Base-by-base conservation (phyloP, 176 grass and related monocot genomes). In the Elymus sibiricus region DNA sequence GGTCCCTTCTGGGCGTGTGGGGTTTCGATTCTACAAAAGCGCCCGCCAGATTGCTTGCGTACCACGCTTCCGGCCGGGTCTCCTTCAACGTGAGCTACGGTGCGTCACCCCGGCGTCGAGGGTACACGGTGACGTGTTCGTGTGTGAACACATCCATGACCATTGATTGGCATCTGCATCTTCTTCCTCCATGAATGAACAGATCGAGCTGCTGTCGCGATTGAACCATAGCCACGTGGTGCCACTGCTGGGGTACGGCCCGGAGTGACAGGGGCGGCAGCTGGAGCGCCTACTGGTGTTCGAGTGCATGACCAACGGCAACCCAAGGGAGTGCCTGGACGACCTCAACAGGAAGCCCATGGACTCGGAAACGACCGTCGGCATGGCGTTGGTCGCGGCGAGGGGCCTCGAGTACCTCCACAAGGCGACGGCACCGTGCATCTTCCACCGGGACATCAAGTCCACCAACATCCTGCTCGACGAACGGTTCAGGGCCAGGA, bases 371-470 rank as follows among this genome's bases (percentile, higher is more conserved):
- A 92, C 90, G 22, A 82, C 93, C 5, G 90, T 98, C 16, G 29
- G 82, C 64, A 43, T 98, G 46, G 96, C 96, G 14, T 77, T 95
- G 2, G 93, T 92, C 35, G 90, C 75, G 3, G 96, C 93, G 11
- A 98, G 86, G 65, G 96, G 96, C 10, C 78, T 98, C 34, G 93
- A 98, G 82, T 98, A 98, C 90, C 88, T 98, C 24, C 96, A 98
- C 68, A 93, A 98, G 91, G 96, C 96, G 17, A 93, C 93, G 1
- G 92, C 96, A 29, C 92, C 93, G 2, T 84, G 92, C 63, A 98
- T 98, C 90, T 74, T 98, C 82, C 96, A 98, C 71, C 89, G 92
- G 12, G 96, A 98, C 87, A 94, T 98, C 90, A 98, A 95, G 86
- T 94, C 93, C 27, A 95, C 88, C 63, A 98, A 95, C 90, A 98